Base-by-base conservation (phyloP, 768 basidiomycete genomes). In the Lentinula lateritia region DNA sequence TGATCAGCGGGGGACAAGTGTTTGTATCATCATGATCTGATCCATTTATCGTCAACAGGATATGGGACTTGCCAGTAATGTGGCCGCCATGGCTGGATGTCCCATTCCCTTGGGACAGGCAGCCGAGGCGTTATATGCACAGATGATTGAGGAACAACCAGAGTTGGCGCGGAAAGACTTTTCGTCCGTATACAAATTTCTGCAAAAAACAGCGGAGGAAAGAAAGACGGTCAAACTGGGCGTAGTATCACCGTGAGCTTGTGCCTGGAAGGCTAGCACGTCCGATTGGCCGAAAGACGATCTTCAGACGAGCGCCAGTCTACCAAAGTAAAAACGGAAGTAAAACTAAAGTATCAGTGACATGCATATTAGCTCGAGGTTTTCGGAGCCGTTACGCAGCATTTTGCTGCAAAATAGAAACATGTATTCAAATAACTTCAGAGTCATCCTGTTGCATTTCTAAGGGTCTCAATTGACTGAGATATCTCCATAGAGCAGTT, bases 141-240 rank as follows among this genome's bases (percentile, higher is more conserved):
- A 78, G 32, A 81, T 86, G 53, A 74, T 89, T 3, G 64, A 73
- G 66, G 72, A 75, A 52, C 76, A 81, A 32, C 85, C 87, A 1
- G 88, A 83, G 55, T 76, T 92, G 20, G 84, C 78, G 1, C 78
- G 70, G 53, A 88, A 86, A 67, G 93, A 95, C 66, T 95, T 95
- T 69, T 93, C 90, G 39, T 85, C 86, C 12, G 86, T 95, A 28
- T 95, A 92, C 71, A 74, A 78, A 54, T 87, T 85, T 70, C 74
- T 94, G 61, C 67, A 77, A 66, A 68, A 69, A 55, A 66, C 20
- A 16, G 38, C 38, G 46, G 35, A 50, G 48, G 46, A 50, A 52
- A 48, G 48, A 10, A 60, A 60, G 13, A 16, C 23, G 38, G 45
- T 50, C 45, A 43, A 48, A 58, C 18, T 28, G 12, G 42, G 39